Evolutionary conservation across 2,329 filamentous ascomycete genomes (phyloP), one percentile per base, ranked within the genome.

Genomic region (Trichocomaceae sp.): DNA sequence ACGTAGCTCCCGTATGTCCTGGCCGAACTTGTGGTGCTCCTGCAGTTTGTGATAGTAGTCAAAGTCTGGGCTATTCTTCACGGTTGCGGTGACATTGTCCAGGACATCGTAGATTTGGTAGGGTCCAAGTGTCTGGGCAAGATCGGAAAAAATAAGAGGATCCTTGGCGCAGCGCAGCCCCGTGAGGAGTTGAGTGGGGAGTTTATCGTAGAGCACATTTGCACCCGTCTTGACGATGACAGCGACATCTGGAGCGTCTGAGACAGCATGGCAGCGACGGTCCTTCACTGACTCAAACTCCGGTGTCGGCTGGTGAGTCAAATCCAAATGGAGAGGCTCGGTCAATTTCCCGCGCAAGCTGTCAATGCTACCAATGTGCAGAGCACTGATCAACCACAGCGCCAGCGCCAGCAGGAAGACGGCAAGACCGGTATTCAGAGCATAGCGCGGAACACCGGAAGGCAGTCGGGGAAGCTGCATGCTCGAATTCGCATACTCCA

Each of bases 181-280:
- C 5, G 80, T 82, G 61, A 80, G 68, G 20, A 83, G 69, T 60
- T 83, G 80, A 3, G 77, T 79, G 2, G 80, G 79, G 2, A 83
- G 65, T 46, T 75, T 77, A 29, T 75, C 69, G 56, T 74, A 79
- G 17, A 78, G 67, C 62, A 83, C 79, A 39, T 77, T 79, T 2
- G 80, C 79, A 35, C 80, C 80, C 3, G 81, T 83, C 68, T 83
- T 83, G 66, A 83, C 75, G 47, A 83, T 67, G 23, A 83, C 67
- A 26, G 79, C 67, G 33, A 79, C 70, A 58, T 74, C 73, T 45
- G 74, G 74, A 10, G 72, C 74, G 54, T 77, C 70, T 10, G 76
- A 74, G 47, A 78, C 75, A 47, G 61, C 58, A 20, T 67, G 64
- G 61, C 77, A 79, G 33, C 59, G 60, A 19, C 61, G 59, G 54